Evolutionary conservation across 306 rosid genomes (phyloP).

Genomic region (Argentina anserina): DNA sequence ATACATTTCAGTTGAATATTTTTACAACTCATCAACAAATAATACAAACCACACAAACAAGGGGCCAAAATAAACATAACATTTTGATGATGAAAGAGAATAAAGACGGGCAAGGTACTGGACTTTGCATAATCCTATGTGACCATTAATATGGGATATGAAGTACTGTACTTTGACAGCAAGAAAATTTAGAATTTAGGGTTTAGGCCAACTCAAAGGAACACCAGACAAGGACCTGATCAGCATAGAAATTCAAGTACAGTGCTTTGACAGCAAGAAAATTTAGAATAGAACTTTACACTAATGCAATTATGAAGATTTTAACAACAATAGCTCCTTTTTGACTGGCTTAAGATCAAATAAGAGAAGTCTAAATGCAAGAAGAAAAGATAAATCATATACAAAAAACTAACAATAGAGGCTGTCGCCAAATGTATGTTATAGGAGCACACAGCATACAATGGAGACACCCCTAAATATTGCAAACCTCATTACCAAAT

Average conservation of each 20-base stretch:
- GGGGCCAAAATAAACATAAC: neutral
- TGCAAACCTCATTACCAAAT: neutral
- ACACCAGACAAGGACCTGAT: neutral
- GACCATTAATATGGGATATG: neutral
- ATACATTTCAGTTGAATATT: constrained; percentile 14
- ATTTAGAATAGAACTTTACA: neutral
- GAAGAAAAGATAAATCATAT: neutral
- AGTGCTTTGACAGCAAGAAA: neutral
- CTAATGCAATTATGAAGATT: neutral
- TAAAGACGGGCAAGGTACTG: neutral
- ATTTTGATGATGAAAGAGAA: neutral
- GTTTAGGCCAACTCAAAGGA: too few species aligned
- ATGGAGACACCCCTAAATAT: neutral
- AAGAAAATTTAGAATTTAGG: too few species aligned
- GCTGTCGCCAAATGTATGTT: neutral
- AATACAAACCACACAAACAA: neutral
- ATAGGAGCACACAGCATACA: neutral
- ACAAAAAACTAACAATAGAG: neutral
- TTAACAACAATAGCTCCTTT: neutral
- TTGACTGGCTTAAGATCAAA: neutral
- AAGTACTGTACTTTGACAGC: too few species aligned
- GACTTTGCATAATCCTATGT: neutral
- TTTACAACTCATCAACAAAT: neutral
- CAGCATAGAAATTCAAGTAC: neutral
- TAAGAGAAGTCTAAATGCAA: neutral